These are phyloP conservation scores for Irpex lacteus DNA, from an alignment of 1,284 basidiomycete species.

Conservation along the genomic window DNA sequence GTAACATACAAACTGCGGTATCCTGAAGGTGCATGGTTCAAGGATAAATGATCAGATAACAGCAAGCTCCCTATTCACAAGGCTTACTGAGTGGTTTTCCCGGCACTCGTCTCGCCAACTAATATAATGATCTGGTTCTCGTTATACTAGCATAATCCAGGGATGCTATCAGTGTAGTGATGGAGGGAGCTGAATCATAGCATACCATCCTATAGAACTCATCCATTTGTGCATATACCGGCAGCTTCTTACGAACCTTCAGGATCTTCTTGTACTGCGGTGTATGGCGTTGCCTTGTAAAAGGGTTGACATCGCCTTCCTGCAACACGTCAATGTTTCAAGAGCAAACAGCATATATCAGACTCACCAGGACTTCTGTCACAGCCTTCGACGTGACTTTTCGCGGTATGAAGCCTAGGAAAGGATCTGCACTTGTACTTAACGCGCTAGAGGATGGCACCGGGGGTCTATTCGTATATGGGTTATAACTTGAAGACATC, in stretches of 20 bases:
- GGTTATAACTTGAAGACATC: too few species aligned
- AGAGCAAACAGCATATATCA: not conserved
- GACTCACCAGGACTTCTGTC: too few species aligned
- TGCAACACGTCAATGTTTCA: slow-evolving; percentile 26
- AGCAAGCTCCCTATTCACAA: too few species aligned
- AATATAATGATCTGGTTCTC: slow-evolving; percentile 91
- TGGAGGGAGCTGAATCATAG: slow-evolving; percentile 19
- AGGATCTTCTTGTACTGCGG: slow-evolving; percentile 87
- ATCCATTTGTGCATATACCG: slow-evolving; percentile 92
- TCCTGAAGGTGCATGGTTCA: slow-evolving; percentile 32
- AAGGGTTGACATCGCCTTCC: slow-evolving; percentile 88
- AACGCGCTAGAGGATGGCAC: too few species aligned
- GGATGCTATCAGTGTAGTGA: slow-evolving; percentile 28
- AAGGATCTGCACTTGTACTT: too few species aligned
- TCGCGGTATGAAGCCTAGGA: too few species aligned
- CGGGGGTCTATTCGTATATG: too few species aligned
- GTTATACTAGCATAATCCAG: slow-evolving; percentile 58
- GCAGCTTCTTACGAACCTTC: slow-evolving; percentile 81
- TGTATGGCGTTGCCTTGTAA: slow-evolving; percentile 79
- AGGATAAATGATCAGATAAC: not conserved
- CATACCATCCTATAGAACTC: slow-evolving; percentile 85
- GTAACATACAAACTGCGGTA: slow-evolving; percentile 95
- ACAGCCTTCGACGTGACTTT: too few species aligned
- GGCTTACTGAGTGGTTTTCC: slow-evolving; percentile 93
- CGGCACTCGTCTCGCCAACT: slow-evolving; percentile 97